A percentile compares a stretch with the other conserved stretches of the same genome.
phyloP scores from a whole-genome alignment of 768 basidiomycete genomes.

The Chlorophyllum brunneum region DNA sequence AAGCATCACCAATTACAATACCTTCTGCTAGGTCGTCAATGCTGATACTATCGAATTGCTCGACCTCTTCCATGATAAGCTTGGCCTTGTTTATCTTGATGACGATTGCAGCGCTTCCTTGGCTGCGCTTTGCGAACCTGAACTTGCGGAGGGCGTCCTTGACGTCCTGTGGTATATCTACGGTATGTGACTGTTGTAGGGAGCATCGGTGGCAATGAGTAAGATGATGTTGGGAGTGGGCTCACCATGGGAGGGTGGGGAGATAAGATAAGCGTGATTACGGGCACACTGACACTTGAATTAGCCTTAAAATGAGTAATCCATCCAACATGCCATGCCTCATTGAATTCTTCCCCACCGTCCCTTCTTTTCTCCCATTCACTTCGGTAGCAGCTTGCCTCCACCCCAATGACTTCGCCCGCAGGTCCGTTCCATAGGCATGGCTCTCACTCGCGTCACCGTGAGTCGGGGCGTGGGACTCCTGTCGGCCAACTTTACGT shows the following conservation, averaged over 20 bases:
- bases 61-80: conserved; percentile 80
- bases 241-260: conserved; percentile 30
- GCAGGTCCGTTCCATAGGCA: neutral
- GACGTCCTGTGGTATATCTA: conserved; percentile 80
- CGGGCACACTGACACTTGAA: neutral
- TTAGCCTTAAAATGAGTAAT: conserved; percentile 8
- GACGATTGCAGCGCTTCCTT: conserved; percentile 73
- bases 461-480: neutral
- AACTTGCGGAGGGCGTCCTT: conserved; percentile 83
- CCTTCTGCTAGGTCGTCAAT: conserved; percentile 89
- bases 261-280: conserved; percentile 26
- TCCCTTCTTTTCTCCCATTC: neutral
- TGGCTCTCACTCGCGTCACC: neutral
- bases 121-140: conserved; percentile 64
- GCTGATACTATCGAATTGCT: conserved; percentile 70
- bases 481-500: conserved; percentile 21
- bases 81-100: conserved; percentile 88
- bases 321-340: neutral
- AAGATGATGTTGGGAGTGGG: conserved; percentile 14
- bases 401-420: neutral
- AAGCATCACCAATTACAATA: conserved; percentile 24
- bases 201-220: conserved; percentile 5
- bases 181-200: conserved; percentile 56
- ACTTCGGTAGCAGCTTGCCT: neutral
- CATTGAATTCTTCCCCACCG: no score